These are phyloP conservation scores for Lycium ferocissimum DNA, from an alignment of 257 asterid genomes.

Conservation along the genomic window DNA sequence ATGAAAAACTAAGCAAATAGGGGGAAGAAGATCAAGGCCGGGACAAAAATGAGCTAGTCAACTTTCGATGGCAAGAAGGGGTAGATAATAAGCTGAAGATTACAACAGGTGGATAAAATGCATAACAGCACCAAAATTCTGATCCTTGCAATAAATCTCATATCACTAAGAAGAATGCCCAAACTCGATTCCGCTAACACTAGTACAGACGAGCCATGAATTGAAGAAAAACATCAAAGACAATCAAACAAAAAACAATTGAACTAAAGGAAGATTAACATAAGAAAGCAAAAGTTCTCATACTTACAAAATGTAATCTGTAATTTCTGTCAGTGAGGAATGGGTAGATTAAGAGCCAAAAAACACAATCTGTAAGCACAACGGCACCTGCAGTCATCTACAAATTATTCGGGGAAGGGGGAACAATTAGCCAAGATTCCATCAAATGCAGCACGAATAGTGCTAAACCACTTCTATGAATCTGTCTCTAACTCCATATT, in stretches of 20 bases:
- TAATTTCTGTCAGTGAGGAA: constrained; percentile 55
- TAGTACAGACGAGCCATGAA: constrained; percentile 8
- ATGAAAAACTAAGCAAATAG: background rate
- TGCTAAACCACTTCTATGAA: background rate
- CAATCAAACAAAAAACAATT: background rate
- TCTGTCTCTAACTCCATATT: background rate
- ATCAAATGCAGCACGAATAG: background rate
- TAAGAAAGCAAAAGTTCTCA: constrained; percentile 12
- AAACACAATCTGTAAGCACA: constrained; percentile 61
- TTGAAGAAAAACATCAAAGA: background rate
- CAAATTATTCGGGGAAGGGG: constrained; percentile 9
- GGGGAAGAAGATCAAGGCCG: background rate
- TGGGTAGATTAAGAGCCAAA: constrained; percentile 78
- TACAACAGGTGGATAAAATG: constrained; percentile 9
- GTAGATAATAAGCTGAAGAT: background rate
- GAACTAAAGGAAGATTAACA: constrained; percentile 1
- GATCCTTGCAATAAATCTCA: background rate
- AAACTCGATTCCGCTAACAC: background rate
- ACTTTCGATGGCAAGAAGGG: background rate
- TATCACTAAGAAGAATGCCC: constrained; percentile 13
- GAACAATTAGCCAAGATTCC: background rate
- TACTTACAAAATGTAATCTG: constrained; percentile 64
- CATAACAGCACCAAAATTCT: background rate
- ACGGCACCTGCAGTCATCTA: constrained; percentile 88
- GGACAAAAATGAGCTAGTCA: background rate